These are phyloP conservation scores for Boletellus ananiceps DNA, from an alignment of 768 basidiomycete genomes.

Conservation along the genomic window DNA sequence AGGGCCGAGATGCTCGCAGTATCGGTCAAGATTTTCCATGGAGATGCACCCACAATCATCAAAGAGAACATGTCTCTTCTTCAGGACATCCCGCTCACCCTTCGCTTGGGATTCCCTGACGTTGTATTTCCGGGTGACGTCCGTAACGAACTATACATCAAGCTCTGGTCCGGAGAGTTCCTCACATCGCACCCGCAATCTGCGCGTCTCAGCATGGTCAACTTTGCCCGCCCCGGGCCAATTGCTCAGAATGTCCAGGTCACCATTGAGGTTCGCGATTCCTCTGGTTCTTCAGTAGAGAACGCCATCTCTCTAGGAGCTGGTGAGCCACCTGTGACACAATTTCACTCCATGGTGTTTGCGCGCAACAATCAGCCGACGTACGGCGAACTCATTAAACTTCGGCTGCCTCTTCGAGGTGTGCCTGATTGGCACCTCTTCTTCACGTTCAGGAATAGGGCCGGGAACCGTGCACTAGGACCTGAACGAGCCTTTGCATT, in stretches of 20 bases:
- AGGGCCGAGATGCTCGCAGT: constrained; percentile 88
- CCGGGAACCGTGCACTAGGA: constrained; percentile 43
- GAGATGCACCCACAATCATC: constrained; percentile 69
- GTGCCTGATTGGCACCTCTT: constrained; percentile 85
- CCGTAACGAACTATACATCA: constrained; percentile 95
- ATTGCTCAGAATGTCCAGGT: constrained; percentile 69
- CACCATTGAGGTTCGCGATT: constrained; percentile 78
- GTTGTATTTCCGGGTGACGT: constrained; percentile 90
- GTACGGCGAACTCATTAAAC: constrained; percentile 89
- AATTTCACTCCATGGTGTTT: constrained; percentile 91
- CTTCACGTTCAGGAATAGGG: constrained; percentile 85
- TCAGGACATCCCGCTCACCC: constrained; percentile 74
- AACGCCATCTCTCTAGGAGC: constrained; percentile 76
- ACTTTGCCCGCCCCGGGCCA: constrained; percentile 56
- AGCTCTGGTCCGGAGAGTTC: constrained; percentile 94
- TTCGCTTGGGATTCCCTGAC: constrained; percentile 91
- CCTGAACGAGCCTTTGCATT: constrained; percentile 85
- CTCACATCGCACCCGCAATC: constrained; percentile 47
- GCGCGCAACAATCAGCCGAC: constrained; percentile 84
- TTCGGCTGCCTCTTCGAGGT: constrained; percentile 64
- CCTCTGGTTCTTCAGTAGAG: constrained; percentile 64
- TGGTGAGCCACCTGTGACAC: constrained; percentile 74
- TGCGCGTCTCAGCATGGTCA: constrained; percentile 53
- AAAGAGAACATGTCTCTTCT: constrained; percentile 82
- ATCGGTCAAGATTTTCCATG: constrained; percentile 81